Percentiles rank a stretch among this genome's conserved stretches.
Conservation (phyloP, 352 stramenopile genomes). For the Pythium volutum region DNA sequence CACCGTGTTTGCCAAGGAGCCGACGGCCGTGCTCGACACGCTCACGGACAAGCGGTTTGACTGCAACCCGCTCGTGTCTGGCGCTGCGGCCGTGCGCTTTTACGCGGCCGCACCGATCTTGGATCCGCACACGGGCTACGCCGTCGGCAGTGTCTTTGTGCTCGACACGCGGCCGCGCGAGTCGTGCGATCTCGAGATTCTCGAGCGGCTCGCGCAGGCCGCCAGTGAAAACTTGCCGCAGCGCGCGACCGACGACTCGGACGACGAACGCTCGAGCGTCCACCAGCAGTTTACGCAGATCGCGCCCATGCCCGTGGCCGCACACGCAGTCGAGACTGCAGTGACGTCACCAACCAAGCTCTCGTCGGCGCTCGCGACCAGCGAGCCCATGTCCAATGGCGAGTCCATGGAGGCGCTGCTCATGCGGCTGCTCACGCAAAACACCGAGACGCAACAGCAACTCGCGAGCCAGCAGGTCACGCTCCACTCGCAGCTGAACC, state of each 20-base stretch:
- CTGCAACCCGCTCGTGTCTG: slow-evolving; percentile 87
- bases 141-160: slow-evolving; percentile 79
- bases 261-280: background rate
- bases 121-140: slow-evolving; percentile 49
- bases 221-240: slow-evolving; percentile 55
- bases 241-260: slow-evolving; percentile 18
- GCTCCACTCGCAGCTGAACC: slow-evolving; percentile 53
- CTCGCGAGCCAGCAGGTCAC: slow-evolving; percentile 73
- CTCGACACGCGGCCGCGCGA: slow-evolving; percentile 72
- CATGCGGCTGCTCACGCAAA: slow-evolving; percentile 79
- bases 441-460: slow-evolving; percentile 82
- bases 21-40: slow-evolving; percentile 86
- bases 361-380: slow-evolving; percentile 17
- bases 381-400: slow-evolving; percentile 6
- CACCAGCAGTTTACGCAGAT: slow-evolving; percentile 21
- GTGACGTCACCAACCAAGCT: slow-evolving; percentile 8
- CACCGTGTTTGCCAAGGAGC: slow-evolving; percentile 49
- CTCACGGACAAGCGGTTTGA: slow-evolving; percentile 87
- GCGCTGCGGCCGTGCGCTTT: slow-evolving; percentile 90
- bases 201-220: slow-evolving; percentile 60
- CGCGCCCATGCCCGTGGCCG: slow-evolving; percentile 27
- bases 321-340: background rate
- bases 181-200: slow-evolving; percentile 61
- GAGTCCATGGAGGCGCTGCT: slow-evolving; percentile 71
- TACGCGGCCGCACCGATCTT: slow-evolving; percentile 88